These are phyloP conservation scores for Blepharisma japonicum DNA, from an alignment of 73 alveolate species.

Conservation along the genomic window DNA sequence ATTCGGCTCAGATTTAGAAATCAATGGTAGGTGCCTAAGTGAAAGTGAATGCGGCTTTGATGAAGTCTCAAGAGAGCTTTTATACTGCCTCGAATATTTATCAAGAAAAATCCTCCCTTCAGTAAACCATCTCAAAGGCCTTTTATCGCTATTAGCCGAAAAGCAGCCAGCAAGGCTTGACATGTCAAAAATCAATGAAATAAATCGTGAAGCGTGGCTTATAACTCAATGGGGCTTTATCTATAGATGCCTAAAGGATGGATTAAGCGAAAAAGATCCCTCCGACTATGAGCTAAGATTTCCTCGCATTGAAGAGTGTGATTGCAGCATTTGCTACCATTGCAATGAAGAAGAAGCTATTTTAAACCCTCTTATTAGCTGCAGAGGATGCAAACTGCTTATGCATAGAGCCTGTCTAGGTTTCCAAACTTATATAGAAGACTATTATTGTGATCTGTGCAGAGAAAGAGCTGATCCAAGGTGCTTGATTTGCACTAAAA, in stretches of 20 bases:
- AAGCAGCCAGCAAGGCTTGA: neutral
- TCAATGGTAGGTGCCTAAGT: neutral
- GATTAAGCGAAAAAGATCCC: neutral
- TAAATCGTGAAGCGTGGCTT: neutral
- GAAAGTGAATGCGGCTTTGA: constrained; percentile 8
- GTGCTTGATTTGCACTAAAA: neutral
- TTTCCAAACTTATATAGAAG: neutral
- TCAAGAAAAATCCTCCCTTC: constrained; percentile 1
- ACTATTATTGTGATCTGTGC: neutral
- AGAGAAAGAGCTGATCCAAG: neutral
- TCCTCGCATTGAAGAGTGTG: neutral
- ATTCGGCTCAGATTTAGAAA: neutral
- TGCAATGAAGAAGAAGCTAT: constrained; percentile 11
- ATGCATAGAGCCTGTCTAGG: constrained; percentile 26
- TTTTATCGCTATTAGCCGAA: neutral
- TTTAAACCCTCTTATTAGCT: constrained; percentile 2
- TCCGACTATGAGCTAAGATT: neutral
- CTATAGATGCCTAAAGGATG: neutral
- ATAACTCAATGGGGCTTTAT: constrained; percentile 6
- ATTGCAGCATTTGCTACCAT: constrained; percentile 8
- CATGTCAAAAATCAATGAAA: neutral
- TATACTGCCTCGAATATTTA: neutral
- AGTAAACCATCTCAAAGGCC: constrained; percentile 7
- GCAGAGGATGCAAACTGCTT: constrained; percentile 24
- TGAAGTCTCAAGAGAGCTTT: neutral